phyloP scores from a whole-genome alignment of 2,329 filamentous ascomycete genomes.

The Pezicula carpinea region DNA sequence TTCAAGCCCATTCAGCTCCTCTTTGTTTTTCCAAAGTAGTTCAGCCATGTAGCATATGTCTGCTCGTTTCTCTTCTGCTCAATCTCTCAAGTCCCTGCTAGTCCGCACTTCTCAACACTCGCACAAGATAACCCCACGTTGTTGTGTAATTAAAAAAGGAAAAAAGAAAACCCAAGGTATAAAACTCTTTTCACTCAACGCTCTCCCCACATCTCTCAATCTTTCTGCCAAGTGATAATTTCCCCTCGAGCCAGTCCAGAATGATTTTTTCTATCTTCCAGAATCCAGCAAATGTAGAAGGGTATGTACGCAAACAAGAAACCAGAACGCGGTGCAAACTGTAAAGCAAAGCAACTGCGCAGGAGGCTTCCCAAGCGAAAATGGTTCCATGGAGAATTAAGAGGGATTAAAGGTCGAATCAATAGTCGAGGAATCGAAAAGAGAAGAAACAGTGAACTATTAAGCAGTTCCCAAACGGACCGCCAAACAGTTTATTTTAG shows the following conservation, averaged over 20 bases:
- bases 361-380: constrained; percentile 2
- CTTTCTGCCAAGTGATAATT: background rate
- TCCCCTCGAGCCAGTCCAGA: background rate
- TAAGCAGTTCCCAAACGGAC: background rate
- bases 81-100: background rate
- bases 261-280: background rate
- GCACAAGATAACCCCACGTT: background rate
- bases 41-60: too few species aligned
- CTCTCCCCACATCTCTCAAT: background rate
- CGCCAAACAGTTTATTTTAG: background rate
- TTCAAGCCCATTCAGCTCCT: too few species aligned
- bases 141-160: background rate
- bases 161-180: background rate
- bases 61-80: background rate
- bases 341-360: background rate
- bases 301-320: background rate
- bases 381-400: background rate
- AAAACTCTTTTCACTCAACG: background rate
- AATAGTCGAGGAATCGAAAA: constrained; percentile 1
- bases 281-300: background rate
- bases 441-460: background rate
- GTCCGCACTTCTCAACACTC: background rate
- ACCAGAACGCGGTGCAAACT: background rate
- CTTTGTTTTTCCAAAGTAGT: too few species aligned
- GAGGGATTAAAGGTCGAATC: constrained; percentile 1